Base-by-base conservation (phyloP, 179 eudicot species). In the Pouteria campechiana region DNA sequence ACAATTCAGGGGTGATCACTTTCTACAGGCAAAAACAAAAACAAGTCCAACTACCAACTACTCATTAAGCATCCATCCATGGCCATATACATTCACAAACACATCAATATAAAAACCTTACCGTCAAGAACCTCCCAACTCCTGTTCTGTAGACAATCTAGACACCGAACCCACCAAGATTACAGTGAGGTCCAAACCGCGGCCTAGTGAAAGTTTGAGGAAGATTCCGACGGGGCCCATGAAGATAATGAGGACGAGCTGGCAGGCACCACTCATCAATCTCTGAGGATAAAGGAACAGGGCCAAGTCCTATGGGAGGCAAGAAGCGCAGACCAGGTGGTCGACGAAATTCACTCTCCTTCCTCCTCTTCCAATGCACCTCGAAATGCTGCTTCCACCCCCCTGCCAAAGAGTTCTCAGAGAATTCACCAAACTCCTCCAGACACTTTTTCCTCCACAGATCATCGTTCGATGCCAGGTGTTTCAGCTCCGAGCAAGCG, bases 361-460 rank as follows among this genome's bases (percentile, higher is more conserved):
- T 72, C 41, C 74, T 70, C 55, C 52, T 70, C 50, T 69, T 76
- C 79, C 80, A 83, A 25, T 54, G 35, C 14, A 53, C 52, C 5
- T 38, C 48, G 67, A 84, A 89, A 58, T 55, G 64, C 42, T 72
- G 37, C 54, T 78, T 89, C 81, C 85, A 89, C n/a, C 56, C 44
- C 41, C 57, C 73, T 21, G 50, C 65, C 21, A 16, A 54, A 5
- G 52, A 52, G 11, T 24, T 49, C 10, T 19, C 63, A 18, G 41
- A 61, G n/a, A n/a, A n/a, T 30, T 45, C 27, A 13, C 90, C 79
- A 60, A 81, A 89, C 53, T 67, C 75, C 58, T 81, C 83, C 22
- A 24, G 45, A 52, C 50, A 76, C 62, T 86, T 89, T 48, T 51
- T 56, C 69, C 45, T 78, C 97, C 97, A 89, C 12, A 89, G 27